A percentile compares a stretch with the other conserved stretches of the same genome.
These are phyloP conservation scores for Kuraishia ogatae DNA, from an alignment of 805 yeast species.

Conservation along the genomic window DNA sequence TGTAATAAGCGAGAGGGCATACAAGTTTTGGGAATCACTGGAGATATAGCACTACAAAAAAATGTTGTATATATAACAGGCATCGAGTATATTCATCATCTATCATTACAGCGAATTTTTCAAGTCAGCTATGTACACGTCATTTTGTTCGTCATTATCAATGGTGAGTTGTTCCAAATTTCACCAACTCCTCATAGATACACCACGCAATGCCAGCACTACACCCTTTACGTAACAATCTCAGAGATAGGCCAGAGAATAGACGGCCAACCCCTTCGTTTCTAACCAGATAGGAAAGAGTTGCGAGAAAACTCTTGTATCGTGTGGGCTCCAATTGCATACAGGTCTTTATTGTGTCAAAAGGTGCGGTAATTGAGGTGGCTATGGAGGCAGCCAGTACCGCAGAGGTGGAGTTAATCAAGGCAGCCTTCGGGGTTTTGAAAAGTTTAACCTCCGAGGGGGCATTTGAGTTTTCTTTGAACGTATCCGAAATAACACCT, in stretches of 20 bases:
- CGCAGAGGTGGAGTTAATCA: constrained; percentile 71
- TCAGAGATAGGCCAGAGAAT: constrained; percentile 76
- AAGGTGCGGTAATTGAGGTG: constrained; percentile 86
- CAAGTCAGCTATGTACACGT: background rate
- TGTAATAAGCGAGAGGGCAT: constrained; percentile 15
- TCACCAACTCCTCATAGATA: constrained; percentile 82
- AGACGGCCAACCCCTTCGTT: constrained; percentile 45
- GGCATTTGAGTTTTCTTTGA: constrained; percentile 12
- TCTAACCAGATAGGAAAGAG: constrained; percentile 28
- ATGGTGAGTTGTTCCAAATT: constrained; percentile 10
- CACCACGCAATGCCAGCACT: constrained; percentile 98
- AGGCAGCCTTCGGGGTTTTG: constrained; percentile 34
- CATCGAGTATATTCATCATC: background rate
- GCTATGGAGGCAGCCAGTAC: constrained; percentile 69
- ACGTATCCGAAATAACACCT: constrained; percentile 3
- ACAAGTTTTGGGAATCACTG: background rate
- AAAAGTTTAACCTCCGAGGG: constrained; percentile 8
- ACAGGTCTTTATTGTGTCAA: constrained; percentile 88
- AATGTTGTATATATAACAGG: background rate
- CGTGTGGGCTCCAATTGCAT: constrained; percentile 62
- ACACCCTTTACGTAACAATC: constrained; percentile 77
- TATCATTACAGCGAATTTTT: background rate
- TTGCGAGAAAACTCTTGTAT: constrained; percentile 31
- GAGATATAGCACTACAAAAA: background rate
- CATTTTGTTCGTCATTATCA: background rate